Percentiles rank a stretch among this genome's conserved stretches.
Conservation (phyloP, 352 stramenopile genomes). For the Phytophthora kernoviae region DNA sequence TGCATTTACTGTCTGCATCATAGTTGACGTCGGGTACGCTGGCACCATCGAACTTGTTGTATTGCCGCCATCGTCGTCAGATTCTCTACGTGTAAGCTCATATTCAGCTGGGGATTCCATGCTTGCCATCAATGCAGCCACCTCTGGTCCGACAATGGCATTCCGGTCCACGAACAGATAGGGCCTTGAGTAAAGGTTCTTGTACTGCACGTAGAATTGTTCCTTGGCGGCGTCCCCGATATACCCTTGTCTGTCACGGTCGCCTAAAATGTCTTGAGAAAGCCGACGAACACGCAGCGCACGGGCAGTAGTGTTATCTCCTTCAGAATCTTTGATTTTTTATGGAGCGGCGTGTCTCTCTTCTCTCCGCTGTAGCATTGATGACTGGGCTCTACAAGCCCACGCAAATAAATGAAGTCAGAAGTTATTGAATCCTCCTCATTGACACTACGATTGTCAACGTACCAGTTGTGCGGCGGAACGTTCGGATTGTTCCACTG, state of each 20-base stretch:
- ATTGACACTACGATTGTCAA: background rate
- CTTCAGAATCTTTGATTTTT: constrained; percentile 1
- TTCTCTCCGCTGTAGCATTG: background rate
- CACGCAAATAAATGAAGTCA: background rate
- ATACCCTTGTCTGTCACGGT: constrained; percentile 58
- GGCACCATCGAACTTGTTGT: constrained; percentile 37
- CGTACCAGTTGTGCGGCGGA: constrained; percentile 15
- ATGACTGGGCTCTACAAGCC: constrained; percentile 11
- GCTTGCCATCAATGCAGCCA: background rate
- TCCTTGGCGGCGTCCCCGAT: constrained; percentile 62
- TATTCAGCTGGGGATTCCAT: constrained; percentile 1
- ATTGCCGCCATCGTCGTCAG: constrained; percentile 15
- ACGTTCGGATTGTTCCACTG: background rate
- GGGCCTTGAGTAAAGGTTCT: constrained; percentile 59
- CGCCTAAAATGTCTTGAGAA: constrained; percentile 42
- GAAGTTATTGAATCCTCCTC: background rate
- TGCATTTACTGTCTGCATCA: constrained; percentile 46
- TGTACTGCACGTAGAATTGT: constrained; percentile 71
- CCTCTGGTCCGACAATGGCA: constrained; percentile 1
- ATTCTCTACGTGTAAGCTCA: constrained; percentile 10
- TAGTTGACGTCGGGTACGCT: constrained; percentile 43
- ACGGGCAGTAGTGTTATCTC: constrained; percentile 25
- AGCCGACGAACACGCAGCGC: constrained; percentile 29
- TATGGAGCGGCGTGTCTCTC: background rate
- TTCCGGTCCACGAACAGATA: constrained; percentile 63